Base-by-base conservation (phyloP, 306 rosid species). In the Casuarina glauca region DNA sequence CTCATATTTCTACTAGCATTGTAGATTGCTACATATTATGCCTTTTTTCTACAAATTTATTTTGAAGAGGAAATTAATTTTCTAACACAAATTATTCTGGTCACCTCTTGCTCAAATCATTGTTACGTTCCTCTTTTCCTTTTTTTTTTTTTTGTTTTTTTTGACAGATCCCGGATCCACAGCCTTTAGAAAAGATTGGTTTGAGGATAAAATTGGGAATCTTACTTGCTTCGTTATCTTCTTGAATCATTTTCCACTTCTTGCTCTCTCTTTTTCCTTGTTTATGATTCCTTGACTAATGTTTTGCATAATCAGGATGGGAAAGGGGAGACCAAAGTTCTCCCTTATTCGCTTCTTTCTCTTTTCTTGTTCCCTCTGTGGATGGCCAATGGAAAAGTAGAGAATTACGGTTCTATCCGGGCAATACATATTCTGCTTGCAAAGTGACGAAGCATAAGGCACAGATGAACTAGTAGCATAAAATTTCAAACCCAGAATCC, bases 401-500 rank as follows among this genome's bases (percentile, higher is more conserved):
- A n/a, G 62, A 19, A 32, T 58, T 58, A 66, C 6, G 16, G 16
- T 66, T 48, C 16, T 38, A 7, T 3, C 35, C 51, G 0, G 51
- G 51, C 16, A 19, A 66, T 66, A 42, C 36, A 66, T 19, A 64
- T 39, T 12, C 32, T 26, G 32, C 1, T 64, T 15, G 49, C 11
- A 16, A 64, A 16, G 70, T 64, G 12, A 48, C 20, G 15, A 64
- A 64, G 26, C 26, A 39, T 41, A 67, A 17, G 67, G 50, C 78
- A 70, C 60, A 76, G 68, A 12, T 67, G 11, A 72, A 72, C 2
- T 32, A 80, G 55, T 19, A 69, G 75, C 48, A 44, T 17, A 50
- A 75, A 79, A 88, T 70, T 79, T 52, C 77, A 76, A 13, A 74
- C 69, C 80, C 63, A 81, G 39, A 80, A 60, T 73, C 85, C 79